Evolutionary conservation across 345 rosid species (phyloP).

Genomic region (Arabis alpina): DNA sequence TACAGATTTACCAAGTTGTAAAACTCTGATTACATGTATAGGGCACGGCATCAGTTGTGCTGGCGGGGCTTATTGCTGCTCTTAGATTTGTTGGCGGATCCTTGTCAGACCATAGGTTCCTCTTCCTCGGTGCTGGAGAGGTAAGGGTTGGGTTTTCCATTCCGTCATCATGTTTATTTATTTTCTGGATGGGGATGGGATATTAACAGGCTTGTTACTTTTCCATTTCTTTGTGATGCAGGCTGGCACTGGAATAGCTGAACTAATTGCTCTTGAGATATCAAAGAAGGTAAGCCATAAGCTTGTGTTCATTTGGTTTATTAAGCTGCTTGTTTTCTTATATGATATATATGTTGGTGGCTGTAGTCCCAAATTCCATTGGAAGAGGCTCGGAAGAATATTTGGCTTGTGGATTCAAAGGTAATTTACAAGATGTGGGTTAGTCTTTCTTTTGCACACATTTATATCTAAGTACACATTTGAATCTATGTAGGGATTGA

Average conservation of each 20-base stretch:
- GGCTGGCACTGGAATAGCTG: slow-evolving; percentile 99
- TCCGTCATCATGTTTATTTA: not conserved
- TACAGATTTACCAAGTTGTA: slow-evolving; percentile 15
- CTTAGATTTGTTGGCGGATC: slow-evolving; percentile 76
- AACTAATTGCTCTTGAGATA: slow-evolving; percentile 89
- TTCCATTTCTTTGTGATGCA: slow-evolving; percentile 42
- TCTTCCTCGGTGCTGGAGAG: slow-evolving; percentile 99
- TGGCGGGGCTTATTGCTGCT: slow-evolving; percentile 89
- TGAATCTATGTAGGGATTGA: slow-evolving; percentile 66
- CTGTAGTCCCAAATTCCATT: slow-evolving; percentile 73
- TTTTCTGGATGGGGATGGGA: slow-evolving; percentile 19
- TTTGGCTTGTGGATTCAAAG: slow-evolving; percentile 97
- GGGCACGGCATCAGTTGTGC: slow-evolving; percentile 99
- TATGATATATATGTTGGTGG: slow-evolving; percentile 14
- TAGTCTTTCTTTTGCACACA: not conserved
- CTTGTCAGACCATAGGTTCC: slow-evolving; percentile 76
- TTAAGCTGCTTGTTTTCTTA: slow-evolving; percentile 31
- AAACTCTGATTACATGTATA: slow-evolving; percentile 40
- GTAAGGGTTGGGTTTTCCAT: slow-evolving; percentile 44
- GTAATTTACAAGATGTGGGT: slow-evolving; percentile 43
- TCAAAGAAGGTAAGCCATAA: slow-evolving; percentile 70
- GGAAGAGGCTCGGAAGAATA: slow-evolving; percentile 80
- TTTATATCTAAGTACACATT: slow-evolving; percentile 22
- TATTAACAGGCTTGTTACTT: slow-evolving; percentile 3
- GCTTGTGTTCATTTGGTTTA: slow-evolving; percentile 14